Percentiles rank a stretch among this genome's conserved stretches.
phyloP scores from a whole-genome alignment of 1,284 basidiomycete species.

The Rhodotorula sp. region DNA sequence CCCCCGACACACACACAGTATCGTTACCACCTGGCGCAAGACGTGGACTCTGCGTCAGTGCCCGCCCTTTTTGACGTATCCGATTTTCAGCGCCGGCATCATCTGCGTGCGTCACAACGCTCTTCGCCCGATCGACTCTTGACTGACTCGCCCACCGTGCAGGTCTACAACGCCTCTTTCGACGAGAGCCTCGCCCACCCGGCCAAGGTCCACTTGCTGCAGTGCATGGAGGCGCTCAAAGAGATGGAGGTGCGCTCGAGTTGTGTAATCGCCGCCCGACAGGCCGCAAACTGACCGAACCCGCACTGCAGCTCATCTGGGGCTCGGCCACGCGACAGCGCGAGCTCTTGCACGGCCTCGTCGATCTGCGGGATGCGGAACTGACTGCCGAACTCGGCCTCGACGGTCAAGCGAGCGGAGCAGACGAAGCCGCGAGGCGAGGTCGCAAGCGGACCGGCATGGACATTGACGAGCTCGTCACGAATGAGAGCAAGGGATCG shows the following conservation, averaged over 20 bases:
- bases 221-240: constrained; percentile 67
- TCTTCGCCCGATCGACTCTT: no score
- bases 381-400: constrained; percentile 30
- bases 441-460: constrained; percentile 34
- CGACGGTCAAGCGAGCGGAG: constrained; percentile 2
- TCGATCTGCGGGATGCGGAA: constrained; percentile 42
- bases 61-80: constrained; percentile 74
- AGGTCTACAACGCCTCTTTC: constrained; percentile 47
- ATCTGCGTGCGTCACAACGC: constrained; percentile 68
- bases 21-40: constrained; percentile 55
- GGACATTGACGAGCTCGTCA: constrained; percentile 18
- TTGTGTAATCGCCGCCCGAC: neutral
- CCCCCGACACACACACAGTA: constrained; percentile 42
- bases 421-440: constrained; percentile 6
- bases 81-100: constrained; percentile 76
- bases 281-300: no score
- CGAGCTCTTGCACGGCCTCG: constrained; percentile 64
- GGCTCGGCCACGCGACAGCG: constrained; percentile 70
- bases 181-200: constrained; percentile 44
- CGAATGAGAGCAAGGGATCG: neutral
- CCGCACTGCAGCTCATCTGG: constrained; percentile 58
- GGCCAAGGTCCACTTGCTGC: constrained; percentile 58
- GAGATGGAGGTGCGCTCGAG: constrained; percentile 60
- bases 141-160: no score
- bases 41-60: constrained; percentile 62